Conservation (phyloP, 2,329 filamentous ascomycete species). For the Claviceps lovelessii region DNA sequence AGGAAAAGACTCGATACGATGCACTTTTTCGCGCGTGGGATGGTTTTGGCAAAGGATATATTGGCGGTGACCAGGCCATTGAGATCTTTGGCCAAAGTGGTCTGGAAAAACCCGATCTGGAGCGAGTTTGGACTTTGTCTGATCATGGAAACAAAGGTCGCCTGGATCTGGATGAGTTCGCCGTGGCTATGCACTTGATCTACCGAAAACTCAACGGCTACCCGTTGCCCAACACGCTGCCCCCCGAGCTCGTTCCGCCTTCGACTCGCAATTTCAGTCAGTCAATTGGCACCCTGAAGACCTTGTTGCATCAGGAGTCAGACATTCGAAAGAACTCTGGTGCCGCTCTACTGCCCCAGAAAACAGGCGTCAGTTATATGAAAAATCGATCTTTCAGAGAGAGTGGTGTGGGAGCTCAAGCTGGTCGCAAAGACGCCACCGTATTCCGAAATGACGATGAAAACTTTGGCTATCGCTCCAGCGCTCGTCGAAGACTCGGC, state of each 20-base stretch:
- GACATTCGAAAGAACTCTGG: conserved; percentile 80
- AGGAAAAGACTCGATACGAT: conserved; percentile 95
- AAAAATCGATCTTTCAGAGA: conserved; percentile 87
- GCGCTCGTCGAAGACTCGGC: conserved; percentile 73
- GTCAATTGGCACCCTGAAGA: conserved; percentile 87
- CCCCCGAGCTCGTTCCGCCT: conserved; percentile 83
- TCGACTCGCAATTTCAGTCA: conserved; percentile 88
- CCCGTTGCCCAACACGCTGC: conserved; percentile 72
- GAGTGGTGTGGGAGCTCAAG: conserved; percentile 38
- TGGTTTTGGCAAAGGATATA: conserved; percentile 81
- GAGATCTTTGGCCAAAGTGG: conserved; percentile 97
- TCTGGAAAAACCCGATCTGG: conserved; percentile 75
- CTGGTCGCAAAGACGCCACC: conserved; percentile 78
- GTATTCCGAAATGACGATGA: conserved; percentile 96
- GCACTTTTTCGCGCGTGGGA: conserved; percentile 94
- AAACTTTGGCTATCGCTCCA: conserved; percentile 82
- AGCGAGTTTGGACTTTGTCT: conserved; percentile 86
- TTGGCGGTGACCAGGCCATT: conserved; percentile 82
- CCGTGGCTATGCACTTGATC: conserved; percentile 97
- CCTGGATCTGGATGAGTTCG: conserved; percentile 91
- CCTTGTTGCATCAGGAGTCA: conserved; percentile 75
- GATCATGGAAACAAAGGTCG: conserved; percentile 90
- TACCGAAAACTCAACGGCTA: conserved; percentile 96
- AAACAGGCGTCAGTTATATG: conserved; percentile 94
- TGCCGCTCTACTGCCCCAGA: conserved; percentile 80